These are phyloP conservation scores for Nicotiana knightiana DNA, from an alignment of 257 asterid species.

Conservation along the genomic window DNA sequence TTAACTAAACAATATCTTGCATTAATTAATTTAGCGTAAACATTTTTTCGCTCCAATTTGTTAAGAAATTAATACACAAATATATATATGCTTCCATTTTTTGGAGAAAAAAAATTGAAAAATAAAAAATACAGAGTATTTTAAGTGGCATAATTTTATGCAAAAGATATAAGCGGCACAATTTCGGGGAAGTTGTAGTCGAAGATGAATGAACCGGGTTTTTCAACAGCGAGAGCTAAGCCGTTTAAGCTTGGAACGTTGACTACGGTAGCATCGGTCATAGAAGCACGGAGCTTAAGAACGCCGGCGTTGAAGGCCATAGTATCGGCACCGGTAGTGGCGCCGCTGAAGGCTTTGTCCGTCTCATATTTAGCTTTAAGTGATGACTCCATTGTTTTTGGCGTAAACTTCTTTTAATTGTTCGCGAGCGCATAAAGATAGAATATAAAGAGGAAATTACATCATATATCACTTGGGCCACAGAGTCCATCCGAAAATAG, in stretches of 20 bases:
- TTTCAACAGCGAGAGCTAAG: constrained; percentile 63
- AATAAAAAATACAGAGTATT: too few relatives aligned
- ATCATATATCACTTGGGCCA: too few relatives aligned
- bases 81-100: too few relatives aligned
- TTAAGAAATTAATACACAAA: too few relatives aligned
- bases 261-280: constrained; percentile 76
- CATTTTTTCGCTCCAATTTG: too few relatives aligned
- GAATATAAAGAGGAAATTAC: too few relatives aligned
- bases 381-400: constrained; percentile 50
- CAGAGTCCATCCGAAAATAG: too few relatives aligned
- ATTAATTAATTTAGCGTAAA: too few relatives aligned
- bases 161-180: constrained; percentile 19
- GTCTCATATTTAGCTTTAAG: constrained; percentile 63
- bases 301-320: constrained; percentile 78
- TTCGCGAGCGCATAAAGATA: constrained; percentile 8
- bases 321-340: constrained; percentile 41
- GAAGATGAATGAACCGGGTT: constrained; percentile 77
- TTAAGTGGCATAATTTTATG: too few relatives aligned
- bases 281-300: constrained; percentile 73
- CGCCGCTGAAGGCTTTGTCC: constrained; percentile 32
- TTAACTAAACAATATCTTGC: background rate
- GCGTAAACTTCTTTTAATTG: background rate
- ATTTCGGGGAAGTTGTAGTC: constrained; percentile 82
- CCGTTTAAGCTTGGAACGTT: constrained; percentile 76
- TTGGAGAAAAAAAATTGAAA: too few relatives aligned